phyloP scores from a whole-genome alignment of 768 basidiomycete species.

The Russula emetica region DNA sequence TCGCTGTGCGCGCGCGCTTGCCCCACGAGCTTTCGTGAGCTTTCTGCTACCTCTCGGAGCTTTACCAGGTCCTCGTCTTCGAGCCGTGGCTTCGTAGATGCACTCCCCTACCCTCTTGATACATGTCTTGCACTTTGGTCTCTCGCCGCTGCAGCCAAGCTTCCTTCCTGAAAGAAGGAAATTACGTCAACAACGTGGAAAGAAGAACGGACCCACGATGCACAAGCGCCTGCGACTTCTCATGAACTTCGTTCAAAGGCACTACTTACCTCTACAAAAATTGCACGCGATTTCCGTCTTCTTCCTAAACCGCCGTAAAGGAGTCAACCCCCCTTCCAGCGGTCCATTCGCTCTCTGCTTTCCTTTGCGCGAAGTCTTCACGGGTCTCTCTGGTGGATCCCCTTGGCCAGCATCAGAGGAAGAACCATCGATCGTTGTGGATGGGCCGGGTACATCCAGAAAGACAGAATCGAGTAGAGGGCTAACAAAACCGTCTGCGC shows the following conservation, averaged over 20 bases:
- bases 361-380: slow-evolving; percentile 10
- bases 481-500: slow-evolving; percentile 15
- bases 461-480: slow-evolving; percentile 17
- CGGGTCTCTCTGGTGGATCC: slow-evolving; percentile 11
- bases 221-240: slow-evolving; percentile 16
- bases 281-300: slow-evolving; percentile 69
- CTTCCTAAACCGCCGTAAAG: slow-evolving; percentile 28
- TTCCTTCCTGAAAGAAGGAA: slow-evolving; percentile 53
- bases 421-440: slow-evolving; percentile 17
- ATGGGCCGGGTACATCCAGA: slow-evolving; percentile 7
- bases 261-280: slow-evolving; percentile 69
- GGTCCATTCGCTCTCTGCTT: slow-evolving; percentile 16
- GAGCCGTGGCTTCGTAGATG: slow-evolving; percentile 46
- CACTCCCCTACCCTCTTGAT: slow-evolving; percentile 48
- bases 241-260: slow-evolving; percentile 10
- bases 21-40: slow-evolving; percentile 6
- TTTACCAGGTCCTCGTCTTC: slow-evolving; percentile 73
- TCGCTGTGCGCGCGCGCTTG: not conserved
- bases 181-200: slow-evolving; percentile 16
- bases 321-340: slow-evolving; percentile 10
- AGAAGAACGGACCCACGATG: slow-evolving; percentile 15
- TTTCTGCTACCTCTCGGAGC: slow-evolving; percentile 52
- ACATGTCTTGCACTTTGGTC: slow-evolving; percentile 64
- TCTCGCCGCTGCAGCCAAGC: slow-evolving; percentile 65
- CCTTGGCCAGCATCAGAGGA: slow-evolving; percentile 21